phyloP scores from a whole-genome alignment of 1,284 basidiomycete genomes.

The Coniferiporia sulphurascens region DNA sequence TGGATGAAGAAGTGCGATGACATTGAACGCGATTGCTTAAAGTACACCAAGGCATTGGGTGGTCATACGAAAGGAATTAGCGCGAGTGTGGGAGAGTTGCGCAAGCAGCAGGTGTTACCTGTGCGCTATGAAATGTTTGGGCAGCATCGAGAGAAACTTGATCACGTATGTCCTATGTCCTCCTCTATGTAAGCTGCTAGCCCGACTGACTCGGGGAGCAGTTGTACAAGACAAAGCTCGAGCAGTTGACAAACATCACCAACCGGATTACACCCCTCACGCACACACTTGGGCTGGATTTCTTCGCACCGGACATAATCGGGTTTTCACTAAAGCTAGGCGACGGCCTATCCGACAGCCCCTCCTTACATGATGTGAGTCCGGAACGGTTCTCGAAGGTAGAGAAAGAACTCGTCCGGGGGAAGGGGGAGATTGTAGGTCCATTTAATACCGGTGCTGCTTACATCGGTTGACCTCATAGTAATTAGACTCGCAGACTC shows the following conservation, averaged over 20 bases:
- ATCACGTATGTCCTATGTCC: slow-evolving; percentile 49
- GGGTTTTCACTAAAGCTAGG: slow-evolving; percentile 39
- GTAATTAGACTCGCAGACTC: slow-evolving; percentile 57
- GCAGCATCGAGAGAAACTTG: slow-evolving; percentile 66
- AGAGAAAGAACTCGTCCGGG: slow-evolving; percentile 75
- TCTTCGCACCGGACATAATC: slow-evolving; percentile 54
- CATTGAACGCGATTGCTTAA: slow-evolving; percentile 58
- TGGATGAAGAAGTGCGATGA: slow-evolving; percentile 62
- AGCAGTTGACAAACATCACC: slow-evolving; percentile 63
- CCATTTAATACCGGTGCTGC: not conserved
- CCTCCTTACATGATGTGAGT: slow-evolving; percentile 59
- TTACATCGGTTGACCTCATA: slow-evolving; percentile 11
- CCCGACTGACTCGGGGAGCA: slow-evolving; percentile 25
- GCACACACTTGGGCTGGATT: slow-evolving; percentile 56
- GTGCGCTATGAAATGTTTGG: slow-evolving; percentile 59
- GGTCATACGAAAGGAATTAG: slow-evolving; percentile 60
- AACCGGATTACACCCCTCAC: slow-evolving; percentile 55
- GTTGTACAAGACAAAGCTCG: slow-evolving; percentile 76
- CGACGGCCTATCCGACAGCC: slow-evolving; percentile 36
- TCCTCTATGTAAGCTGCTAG: not conserved
- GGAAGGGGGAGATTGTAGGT: slow-evolving; percentile 75
- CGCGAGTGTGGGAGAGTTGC: slow-evolving; percentile 55
- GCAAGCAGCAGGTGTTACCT: slow-evolving; percentile 56
- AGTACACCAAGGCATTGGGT: slow-evolving; percentile 64
- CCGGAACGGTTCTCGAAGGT: slow-evolving; percentile 72